Base-by-base conservation (phyloP, 2,329 filamentous ascomycete species). In the Diatrype stigma region DNA sequence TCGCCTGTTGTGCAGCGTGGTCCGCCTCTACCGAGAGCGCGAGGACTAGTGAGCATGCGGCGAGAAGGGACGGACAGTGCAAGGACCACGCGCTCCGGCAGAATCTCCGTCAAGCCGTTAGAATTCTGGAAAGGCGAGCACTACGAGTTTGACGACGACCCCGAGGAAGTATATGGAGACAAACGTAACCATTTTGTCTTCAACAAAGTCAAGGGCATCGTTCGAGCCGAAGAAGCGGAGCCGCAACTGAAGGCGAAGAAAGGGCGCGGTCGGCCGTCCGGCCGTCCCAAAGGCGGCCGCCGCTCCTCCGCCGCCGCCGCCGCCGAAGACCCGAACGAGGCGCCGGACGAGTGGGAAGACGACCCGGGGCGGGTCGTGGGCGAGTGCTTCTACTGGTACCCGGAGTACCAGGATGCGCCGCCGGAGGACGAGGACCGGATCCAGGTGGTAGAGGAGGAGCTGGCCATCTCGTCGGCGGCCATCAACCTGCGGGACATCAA, bases 61-160 rank as follows among this genome's bases (percentile, higher is more conserved):
- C 73, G 73, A 30, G 72, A 75, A 52, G 73, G 74, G 8, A 67
- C 73, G 1, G 77, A 84, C 48, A 74, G 71, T 23, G 73, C 81
- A 55, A 75, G 76, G 28, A 80, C 77, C 42, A 89, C 86, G 47
- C 85, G 90, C 49, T 93, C 87, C 12, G 92, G 90, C 2, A 83
- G 94, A 51, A 82, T 84, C 48, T 90, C 89, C 10, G 85, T 90
- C 55, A 82, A 83, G 53, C 94, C 92, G 0, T 71, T 96, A 32
- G 84, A 89, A 23, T 96, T 81, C 66, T 97, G 93, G 93, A 85
- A 85, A 61, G 91, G 91, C 58, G 93, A 97, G 66, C 82, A 81
- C 49, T 82, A 87, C 45, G 81, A 90, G 21, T 89, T 85, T 62
- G 84, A 86, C 47, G 75, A 80, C 17, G 80, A 83, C 22, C 82